phyloP scores from a whole-genome alignment of 2,329 filamentous ascomycete genomes.

The Ilyonectria sp. region DNA sequence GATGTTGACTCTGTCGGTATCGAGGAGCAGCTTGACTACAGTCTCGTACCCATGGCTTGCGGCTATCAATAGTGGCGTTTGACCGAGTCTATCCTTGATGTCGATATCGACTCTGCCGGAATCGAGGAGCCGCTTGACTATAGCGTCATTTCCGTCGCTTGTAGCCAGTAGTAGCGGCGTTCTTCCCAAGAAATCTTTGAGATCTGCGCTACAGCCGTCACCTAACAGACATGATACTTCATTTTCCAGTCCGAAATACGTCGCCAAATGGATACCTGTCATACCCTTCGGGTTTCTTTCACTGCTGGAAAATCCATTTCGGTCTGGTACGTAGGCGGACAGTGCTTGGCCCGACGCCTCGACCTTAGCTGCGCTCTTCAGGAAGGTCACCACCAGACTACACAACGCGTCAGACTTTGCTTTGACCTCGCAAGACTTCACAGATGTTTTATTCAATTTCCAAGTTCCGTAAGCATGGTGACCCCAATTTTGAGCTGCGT shows the following conservation, averaged over 20 bases:
- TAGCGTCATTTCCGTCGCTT: neutral
- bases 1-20: neutral
- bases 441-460: too few relatives aligned
- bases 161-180: neutral
- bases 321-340: neutral
- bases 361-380: constrained; percentile 1
- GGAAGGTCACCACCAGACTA: neutral
- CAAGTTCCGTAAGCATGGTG: constrained; percentile 21
- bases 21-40: neutral
- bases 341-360: constrained; percentile 4
- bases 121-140: neutral
- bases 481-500: constrained; percentile 31
- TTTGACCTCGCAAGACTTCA: too few relatives aligned
- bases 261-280: constrained; percentile 26
- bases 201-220: too few relatives aligned
- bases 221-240: neutral
- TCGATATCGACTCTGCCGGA: neutral
- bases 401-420: too few relatives aligned
- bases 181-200: neutral
- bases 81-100: neutral
- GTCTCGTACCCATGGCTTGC: neutral
- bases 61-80: neutral
- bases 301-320: neutral
- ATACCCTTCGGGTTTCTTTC: neutral
- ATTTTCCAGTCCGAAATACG: constrained; percentile 1